Base-by-base conservation (phyloP, 768 basidiomycete species). In the Scleroderma bovista region DNA sequence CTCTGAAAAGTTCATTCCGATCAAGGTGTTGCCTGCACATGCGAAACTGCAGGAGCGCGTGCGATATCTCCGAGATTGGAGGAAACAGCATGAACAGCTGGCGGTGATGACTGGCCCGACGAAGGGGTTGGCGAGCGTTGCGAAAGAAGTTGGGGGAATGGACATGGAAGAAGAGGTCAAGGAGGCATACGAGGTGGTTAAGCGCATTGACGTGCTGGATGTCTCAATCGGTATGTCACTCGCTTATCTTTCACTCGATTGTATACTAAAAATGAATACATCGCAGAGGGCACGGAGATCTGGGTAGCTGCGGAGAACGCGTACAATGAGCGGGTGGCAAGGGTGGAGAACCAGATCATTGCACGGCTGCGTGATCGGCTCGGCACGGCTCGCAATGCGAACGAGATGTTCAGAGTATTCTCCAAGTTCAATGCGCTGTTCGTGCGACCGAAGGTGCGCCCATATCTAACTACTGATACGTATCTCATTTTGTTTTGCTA, bases 351-450 rank as follows among this genome's bases (percentile, higher is more conserved):
- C 70, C 95, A 97, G 67, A 98, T 98, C 63, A 98, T 98, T 65
- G 88, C 95, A 15, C 77, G 91, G 31, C 68, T 99, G 42, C 78
- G 95, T 22, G 95, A 97, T 68, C 77, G 91, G 51, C 76, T 98
- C 11, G 96, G 93, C 13, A 95, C 93, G 15, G 96, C 96, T 20
- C 75, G 93, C 29, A 99, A 97, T 65, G 95, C 96, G 15, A 95
- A 96, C 65, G 96, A 98, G 71, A 99, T 98, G 96, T 98, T 99
- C 72, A 79, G 95, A 46, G 95, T 98, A 40, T 98, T 99, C 69
- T 94, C 92, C 16, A 95, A 95, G 69, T 98, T 97, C 75, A 98
- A 99, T 64, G 90, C 93, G 1, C 70, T 98, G 32, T 96, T 98
- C 63, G 94, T 98, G 32, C 76, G 95, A 52, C 94, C 93, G 9